phyloP scores from a whole-genome alignment of 164 flowering plant species.

The Dillenia turbinata region DNA sequence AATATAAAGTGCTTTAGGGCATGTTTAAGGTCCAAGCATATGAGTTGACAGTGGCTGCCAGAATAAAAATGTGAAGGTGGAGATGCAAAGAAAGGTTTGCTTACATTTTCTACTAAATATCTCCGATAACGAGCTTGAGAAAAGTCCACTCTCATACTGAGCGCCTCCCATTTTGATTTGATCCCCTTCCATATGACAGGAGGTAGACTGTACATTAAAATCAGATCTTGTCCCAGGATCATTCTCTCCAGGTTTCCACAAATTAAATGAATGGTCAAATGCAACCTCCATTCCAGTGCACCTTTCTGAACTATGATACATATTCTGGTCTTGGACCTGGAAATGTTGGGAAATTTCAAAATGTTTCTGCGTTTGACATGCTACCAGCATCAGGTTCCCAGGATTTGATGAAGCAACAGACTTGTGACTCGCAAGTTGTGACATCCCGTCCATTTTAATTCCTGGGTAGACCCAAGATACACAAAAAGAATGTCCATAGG shows the following conservation, averaged over 20 bases:
- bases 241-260: slow-evolving; percentile 33
- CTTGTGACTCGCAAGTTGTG: slow-evolving; percentile 21
- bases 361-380: slow-evolving; percentile 23
- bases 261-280: slow-evolving; percentile 26
- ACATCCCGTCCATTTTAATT: slow-evolving; percentile 15
- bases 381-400: slow-evolving; percentile 29
- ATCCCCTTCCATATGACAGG: slow-evolving; percentile 21
- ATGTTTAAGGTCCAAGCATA: too few relatives aligned
- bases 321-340: slow-evolving; percentile 27
- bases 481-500: neutral
- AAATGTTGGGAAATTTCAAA: slow-evolving; percentile 18
- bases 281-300: slow-evolving; percentile 33
- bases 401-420: slow-evolving; percentile 35
- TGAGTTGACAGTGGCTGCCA: too few relatives aligned
- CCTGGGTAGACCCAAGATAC: slow-evolving; percentile 12
- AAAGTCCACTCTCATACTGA: slow-evolving; percentile 66
- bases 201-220: slow-evolving; percentile 21
- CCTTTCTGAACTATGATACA: slow-evolving; percentile 12
- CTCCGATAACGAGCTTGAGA: slow-evolving; percentile 78
- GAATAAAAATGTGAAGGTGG: neutral
- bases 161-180: slow-evolving; percentile 23
- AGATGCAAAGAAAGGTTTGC: slow-evolving; percentile 13
- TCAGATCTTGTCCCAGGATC: slow-evolving; percentile 26
- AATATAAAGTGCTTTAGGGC: slow-evolving; percentile 7
- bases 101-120: slow-evolving; percentile 59